Percentiles rank a stretch among this genome's conserved stretches.
phyloP scores from a whole-genome alignment of 108 stramenopile species.

The Fragilaria crotonensis region DNA sequence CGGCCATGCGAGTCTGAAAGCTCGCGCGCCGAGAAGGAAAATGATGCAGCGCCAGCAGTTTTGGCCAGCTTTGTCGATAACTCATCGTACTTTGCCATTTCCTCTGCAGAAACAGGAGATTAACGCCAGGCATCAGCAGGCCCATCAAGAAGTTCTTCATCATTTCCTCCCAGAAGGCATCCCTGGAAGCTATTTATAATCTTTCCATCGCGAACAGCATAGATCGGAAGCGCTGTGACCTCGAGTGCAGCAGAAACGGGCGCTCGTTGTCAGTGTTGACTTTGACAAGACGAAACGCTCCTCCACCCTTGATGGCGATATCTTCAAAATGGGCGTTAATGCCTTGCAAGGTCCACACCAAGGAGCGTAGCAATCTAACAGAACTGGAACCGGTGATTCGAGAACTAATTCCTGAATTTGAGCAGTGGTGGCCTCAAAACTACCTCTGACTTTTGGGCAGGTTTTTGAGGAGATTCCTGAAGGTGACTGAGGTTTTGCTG shows the following conservation, averaged over 20 bases:
- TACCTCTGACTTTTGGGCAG: conserved; percentile 59
- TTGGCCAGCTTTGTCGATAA: conserved; percentile 60
- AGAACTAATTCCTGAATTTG: conserved; percentile 68
- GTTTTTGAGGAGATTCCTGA: conserved; percentile 17
- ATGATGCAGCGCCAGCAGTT: conserved; percentile 54
- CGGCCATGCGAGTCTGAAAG: conserved; percentile 43
- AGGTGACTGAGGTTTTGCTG: conserved; percentile 5
- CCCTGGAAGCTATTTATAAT: conserved; percentile 75
- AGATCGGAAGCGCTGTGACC: conserved; percentile 80
- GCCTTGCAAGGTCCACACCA: conserved; percentile 83
- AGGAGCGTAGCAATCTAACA: conserved; percentile 78
- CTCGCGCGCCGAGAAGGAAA: conserved; percentile 72
- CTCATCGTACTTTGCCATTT: conserved; percentile 50
- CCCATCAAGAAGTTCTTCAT: conserved; percentile 83
- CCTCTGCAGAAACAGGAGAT: conserved; percentile 44
- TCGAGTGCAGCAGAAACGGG: conserved; percentile 59
- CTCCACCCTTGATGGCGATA: conserved; percentile 73
- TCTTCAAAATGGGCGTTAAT: conserved; percentile 73
- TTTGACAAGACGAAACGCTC: conserved; percentile 78
- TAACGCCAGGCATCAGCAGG: conserved; percentile 46
- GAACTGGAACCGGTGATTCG: conserved; percentile 83
- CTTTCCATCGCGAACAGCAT: conserved; percentile 73
- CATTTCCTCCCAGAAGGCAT: conserved; percentile 66
- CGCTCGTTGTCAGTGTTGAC: conserved; percentile 80
- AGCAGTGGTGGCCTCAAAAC: conserved; percentile 68